Evolutionary conservation across 768 basidiomycete genomes (phyloP).

Genomic region (Cyathus striatus): DNA sequence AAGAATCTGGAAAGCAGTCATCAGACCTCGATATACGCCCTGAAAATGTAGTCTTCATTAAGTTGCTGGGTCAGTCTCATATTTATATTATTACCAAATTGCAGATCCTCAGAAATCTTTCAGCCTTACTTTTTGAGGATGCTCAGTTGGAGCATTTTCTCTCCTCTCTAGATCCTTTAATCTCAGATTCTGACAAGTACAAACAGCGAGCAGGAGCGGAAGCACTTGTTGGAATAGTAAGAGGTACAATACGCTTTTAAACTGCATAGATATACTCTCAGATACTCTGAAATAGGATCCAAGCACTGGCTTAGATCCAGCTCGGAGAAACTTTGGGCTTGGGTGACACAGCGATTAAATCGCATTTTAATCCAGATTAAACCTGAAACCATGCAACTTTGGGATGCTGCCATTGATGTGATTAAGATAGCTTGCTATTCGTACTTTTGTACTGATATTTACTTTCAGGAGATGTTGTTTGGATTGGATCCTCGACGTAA

Average conservation of each 20-base stretch:
- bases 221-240: constrained; percentile 65
- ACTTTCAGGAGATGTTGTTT: constrained; percentile 43
- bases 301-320: constrained; percentile 74
- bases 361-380: constrained; percentile 70
- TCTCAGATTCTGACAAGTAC: constrained; percentile 69
- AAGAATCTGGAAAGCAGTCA: constrained; percentile 66
- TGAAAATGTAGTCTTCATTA: constrained; percentile 38
- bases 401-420: constrained; percentile 65
- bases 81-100: not conserved
- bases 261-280: not conserved
- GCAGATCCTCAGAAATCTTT: constrained; percentile 4
- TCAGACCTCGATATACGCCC: constrained; percentile 55
- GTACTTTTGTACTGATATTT: not conserved
- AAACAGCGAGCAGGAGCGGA: constrained; percentile 76
- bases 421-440: constrained; percentile 1
- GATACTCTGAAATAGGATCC: constrained; percentile 41
- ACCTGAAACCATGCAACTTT: constrained; percentile 77
- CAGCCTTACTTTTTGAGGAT: constrained; percentile 66
- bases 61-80: constrained; percentile 27
- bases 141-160: constrained; percentile 48
- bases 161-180: constrained; percentile 51
- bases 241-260: constrained; percentile 43
- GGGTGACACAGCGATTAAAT: constrained; percentile 60
- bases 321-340: constrained; percentile 61
- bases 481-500: constrained; percentile 80